Percentiles rank a stretch among this genome's conserved stretches.
Evolutionary conservation across 192 early-diverging fungal species (phyloP).

Genomic region (Geranomyces variabilis): DNA sequence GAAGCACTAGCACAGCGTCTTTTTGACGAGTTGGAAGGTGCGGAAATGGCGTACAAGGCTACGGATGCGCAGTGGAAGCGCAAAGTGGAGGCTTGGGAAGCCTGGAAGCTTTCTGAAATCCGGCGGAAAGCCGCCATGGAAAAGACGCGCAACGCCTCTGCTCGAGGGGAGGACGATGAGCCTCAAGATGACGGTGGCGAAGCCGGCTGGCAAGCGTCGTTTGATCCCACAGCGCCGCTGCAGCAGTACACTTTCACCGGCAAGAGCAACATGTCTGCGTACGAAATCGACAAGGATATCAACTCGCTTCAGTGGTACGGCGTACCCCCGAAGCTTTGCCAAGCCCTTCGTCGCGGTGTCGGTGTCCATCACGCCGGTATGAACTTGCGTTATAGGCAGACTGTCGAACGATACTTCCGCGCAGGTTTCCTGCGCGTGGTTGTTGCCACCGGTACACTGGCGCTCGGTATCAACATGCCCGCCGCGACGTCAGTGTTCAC

Average conservation of each 20-base stretch:
- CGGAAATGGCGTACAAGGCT: constrained; percentile 34
- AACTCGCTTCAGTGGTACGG: constrained; percentile 10
- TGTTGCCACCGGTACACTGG: constrained; percentile 49
- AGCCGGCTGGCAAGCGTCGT: constrained; percentile 12
- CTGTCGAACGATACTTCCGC: constrained; percentile 48
- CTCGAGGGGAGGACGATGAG: constrained; percentile 2
- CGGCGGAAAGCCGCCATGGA: constrained; percentile 18
- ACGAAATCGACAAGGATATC: constrained; percentile 31
- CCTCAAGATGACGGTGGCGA: constrained; percentile 7
- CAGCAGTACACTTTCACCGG: constrained; percentile 40
- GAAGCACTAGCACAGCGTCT: constrained; percentile 25
- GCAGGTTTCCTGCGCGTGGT: constrained; percentile 38
- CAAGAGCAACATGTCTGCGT: constrained; percentile 10
- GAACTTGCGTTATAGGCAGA: constrained; percentile 32
- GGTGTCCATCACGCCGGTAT: constrained; percentile 51
- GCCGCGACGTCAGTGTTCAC: constrained; percentile 40
- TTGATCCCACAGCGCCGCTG: constrained; percentile 39
- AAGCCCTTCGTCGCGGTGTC: constrained; percentile 46
- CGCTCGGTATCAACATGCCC: constrained; percentile 55
- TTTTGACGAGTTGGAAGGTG: constrained; percentile 21
- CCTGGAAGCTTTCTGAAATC: constrained; percentile 34
- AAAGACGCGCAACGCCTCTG: constrained; percentile 11
- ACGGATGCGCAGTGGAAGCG: constrained; percentile 18
- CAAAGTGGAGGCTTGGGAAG: constrained; percentile 21
- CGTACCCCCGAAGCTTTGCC: constrained; percentile 7